Base-by-base conservation (phyloP, 2,329 filamentous ascomycete genomes). In the Cadophora sp. region DNA sequence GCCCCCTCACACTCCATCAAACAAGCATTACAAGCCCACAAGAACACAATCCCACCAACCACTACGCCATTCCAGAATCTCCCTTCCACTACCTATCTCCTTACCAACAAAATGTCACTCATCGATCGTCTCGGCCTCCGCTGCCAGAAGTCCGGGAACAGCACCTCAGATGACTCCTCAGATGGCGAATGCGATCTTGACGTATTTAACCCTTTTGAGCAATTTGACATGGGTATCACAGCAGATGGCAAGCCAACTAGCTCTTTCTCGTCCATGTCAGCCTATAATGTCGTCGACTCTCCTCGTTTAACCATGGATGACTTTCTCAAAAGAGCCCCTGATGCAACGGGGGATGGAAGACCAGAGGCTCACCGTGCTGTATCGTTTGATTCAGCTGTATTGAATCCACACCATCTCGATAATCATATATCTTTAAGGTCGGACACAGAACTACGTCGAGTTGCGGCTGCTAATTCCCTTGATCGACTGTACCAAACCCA, bases 151-250 rank as follows among this genome's bases (percentile, higher is more conserved):
- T 43, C 20, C 14, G 27, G 11, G 20, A 45, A 55, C n/a, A 20
- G 13, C 59, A 51, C 33, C 16, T 14, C 22, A 4, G 53, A 22
- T 3, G 47, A 53, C 24, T 14, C 33, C 16, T 53, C 51, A 18
- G 30, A 47, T 9, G 13, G 20, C 7, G 24, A 62, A 18, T 41
- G 11, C 61, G 61, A 63, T 24, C 53, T 41, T n/a, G 36, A 56
- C 3, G 20, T 22, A 3, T 56, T 63, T 24, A 63, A 56, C 22
- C 51, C 61, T 3, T 63, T 63, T 36, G 51, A 58, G 6, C 61
- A 62, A n/a, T 51, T 33, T 22, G 60, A 58, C 24, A 63, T 63
- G 51, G 24, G 36, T 1, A 43, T 63, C 24, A 56, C 50, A 7
- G 4, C 39, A 22, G 61, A 63, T 24, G 50, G 50, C 41, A 41